Conservation (phyloP, 306 rosid genomes). For the Quercus alba region DNA sequence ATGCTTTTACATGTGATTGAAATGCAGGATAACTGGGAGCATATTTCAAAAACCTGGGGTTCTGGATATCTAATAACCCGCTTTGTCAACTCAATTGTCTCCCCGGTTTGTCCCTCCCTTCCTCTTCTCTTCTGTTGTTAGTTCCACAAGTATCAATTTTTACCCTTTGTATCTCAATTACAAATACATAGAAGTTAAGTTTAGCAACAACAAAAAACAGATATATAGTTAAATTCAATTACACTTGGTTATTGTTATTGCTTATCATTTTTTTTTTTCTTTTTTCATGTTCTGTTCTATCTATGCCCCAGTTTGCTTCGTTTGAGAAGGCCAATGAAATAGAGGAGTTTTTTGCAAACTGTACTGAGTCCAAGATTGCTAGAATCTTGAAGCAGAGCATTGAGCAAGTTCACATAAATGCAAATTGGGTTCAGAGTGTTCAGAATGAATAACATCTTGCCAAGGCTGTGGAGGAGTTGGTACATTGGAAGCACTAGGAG, state of each 20-base stretch:
- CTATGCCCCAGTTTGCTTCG: slow-evolving; percentile 69
- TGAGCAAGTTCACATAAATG: slow-evolving; percentile 68
- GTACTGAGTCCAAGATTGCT: slow-evolving; percentile 38
- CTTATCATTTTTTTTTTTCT: background rate
- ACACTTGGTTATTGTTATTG: background rate
- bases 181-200: background rate
- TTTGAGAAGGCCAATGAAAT: slow-evolving; percentile 73
- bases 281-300: background rate
- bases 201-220: too few species aligned
- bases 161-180: background rate
- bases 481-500: too few species aligned
- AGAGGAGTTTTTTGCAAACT: slow-evolving; percentile 75
- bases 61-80: slow-evolving; percentile 68
- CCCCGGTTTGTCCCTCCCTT: slow-evolving; percentile 63
- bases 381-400: slow-evolving; percentile 95
- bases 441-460: slow-evolving; percentile 50
- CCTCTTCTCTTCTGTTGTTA: slow-evolving; percentile 1
- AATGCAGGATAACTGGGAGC: slow-evolving; percentile 74
- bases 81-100: slow-evolving; percentile 64
- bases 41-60: slow-evolving; percentile 59
- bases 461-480: slow-evolving; percentile 49
- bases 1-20: background rate
- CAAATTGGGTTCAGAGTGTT: slow-evolving; percentile 70
- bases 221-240: background rate
- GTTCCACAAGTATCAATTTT: background rate